Percentiles rank a stretch among this genome's conserved stretches.
These are phyloP conservation scores for Plasmodium sp. DNA, from an alignment of 169 alveolate genomes.

Conservation along the genomic window DNA sequence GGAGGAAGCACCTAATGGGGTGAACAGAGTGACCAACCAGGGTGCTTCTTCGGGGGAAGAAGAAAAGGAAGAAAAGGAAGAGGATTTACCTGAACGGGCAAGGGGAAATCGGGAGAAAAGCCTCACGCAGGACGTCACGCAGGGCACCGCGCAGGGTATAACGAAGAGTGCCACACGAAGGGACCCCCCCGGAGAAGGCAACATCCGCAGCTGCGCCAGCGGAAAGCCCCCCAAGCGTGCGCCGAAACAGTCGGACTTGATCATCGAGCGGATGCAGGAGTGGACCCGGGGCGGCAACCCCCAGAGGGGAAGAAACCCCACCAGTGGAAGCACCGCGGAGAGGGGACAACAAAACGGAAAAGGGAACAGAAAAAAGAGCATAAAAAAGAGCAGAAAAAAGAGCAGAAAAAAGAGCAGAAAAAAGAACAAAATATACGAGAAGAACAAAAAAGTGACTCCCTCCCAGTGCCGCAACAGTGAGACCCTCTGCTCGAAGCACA, in stretches of 20 bases:
- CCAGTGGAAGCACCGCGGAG: not conserved
- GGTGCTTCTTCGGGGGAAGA: not conserved
- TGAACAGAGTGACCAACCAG: not conserved
- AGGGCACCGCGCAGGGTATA: no score
- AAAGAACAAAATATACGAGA: no score
- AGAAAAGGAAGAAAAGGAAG: constrained; percentile 4
- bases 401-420: no score
- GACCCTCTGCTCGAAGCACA: constrained; percentile 13
- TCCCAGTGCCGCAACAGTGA: not conserved
- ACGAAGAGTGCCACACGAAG: not conserved
- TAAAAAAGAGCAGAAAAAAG: no score
- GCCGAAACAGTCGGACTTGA: not conserved
- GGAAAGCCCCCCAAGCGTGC: not conserved
- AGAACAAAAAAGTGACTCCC: not conserved
- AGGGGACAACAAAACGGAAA: not conserved
- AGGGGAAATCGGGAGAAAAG: not conserved
- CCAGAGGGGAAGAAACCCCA: not conserved
- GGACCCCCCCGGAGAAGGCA: not conserved
- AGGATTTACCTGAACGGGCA: not conserved
- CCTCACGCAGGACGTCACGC: not conserved
- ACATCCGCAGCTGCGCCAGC: not conserved
- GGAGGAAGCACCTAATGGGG: not conserved
- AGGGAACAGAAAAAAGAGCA: not conserved
- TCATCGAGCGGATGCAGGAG: constrained; percentile 1
- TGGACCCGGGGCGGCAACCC: not conserved